Evolutionary conservation across 106 monocot species (phyloP).

Genomic region (Apostasia shenzhenica): DNA sequence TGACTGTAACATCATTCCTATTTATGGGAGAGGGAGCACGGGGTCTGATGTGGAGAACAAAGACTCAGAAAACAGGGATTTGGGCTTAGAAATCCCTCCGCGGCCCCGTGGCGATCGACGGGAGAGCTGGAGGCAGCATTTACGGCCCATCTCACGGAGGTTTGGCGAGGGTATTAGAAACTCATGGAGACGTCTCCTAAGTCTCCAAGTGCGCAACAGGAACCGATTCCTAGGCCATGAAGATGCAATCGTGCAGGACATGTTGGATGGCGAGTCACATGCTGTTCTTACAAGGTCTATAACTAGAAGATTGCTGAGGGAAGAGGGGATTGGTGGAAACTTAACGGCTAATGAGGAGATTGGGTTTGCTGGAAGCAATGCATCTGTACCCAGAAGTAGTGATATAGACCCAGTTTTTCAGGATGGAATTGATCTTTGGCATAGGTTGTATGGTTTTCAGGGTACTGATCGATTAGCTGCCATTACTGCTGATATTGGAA

Average conservation of each 20-base stretch:
- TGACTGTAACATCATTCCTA: conserved; percentile 61
- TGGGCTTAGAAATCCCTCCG: conserved; percentile 54
- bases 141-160: conserved; percentile 49
- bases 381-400: conserved; percentile 12
- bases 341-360: conserved; percentile 2
- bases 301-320: conserved; percentile 34
- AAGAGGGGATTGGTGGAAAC: conserved; percentile 15
- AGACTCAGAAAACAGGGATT: conserved; percentile 11
- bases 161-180: conserved; percentile 32
- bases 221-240: conserved; percentile 25
- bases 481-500: conserved; percentile 41
- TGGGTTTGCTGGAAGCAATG: conserved; percentile 17
- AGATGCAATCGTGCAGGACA: conserved; percentile 33
- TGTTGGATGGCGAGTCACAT: conserved; percentile 27
- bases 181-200: conserved; percentile 45
- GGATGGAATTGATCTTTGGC: conserved; percentile 34
- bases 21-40: conserved; percentile 56
- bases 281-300: conserved; percentile 43
- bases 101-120: conserved; percentile 57
- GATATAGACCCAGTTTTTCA: conserved; percentile 16
- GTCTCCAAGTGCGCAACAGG: conserved; percentile 27
- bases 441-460: conserved; percentile 18
- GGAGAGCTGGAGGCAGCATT: conserved; percentile 71
- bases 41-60: conserved; percentile 16
- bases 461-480: conserved; percentile 33